Evolutionary conservation across 805 yeast genomes (phyloP), one percentile per base, ranked within the genome.

Genomic region (Candida namnaoensis): DNA sequence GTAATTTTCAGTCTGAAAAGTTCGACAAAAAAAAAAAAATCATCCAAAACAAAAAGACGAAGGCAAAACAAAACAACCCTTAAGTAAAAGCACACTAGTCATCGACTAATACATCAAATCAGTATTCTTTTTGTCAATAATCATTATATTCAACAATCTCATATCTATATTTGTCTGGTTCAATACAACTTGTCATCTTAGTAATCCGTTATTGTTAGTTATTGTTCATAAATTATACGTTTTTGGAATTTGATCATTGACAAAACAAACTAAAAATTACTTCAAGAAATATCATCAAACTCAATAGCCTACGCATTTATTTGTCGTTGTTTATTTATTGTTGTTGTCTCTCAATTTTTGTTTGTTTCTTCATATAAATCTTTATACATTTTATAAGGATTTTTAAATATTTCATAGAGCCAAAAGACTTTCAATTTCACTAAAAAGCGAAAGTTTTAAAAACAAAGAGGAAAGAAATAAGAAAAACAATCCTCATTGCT

Each of bases 251-350:
- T 30, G 33, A 30, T 12, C n/a, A 30, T 30, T 30, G 33, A 30
- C 33, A 30, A 19, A 11, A 30, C 33, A 30, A 30, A 30, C 13
- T 10, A 26, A 4, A 7, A 30, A 30, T 8, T 2, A 12, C 13
- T 12, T 30, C n/a, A 30, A 30, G 13, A 30, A 30, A 13, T 12
- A 12, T 30, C n/a, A 30, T 30, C 33, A 30, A 30, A 30, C 5
- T 6, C 7, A 30, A 30, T 30, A 30, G 11, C n/a, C 46, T 45
- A 47, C 52, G 47, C 52, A 49, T 49, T 49, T 42, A 42, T 46
- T 47, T 47, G 51, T 36, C 39, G 51, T 47, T 49, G 49, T 39
- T 37, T 34, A 30, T 30, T 30, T 8, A 8, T 12, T 30, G 14
- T 11, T 8, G 7, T 8, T 5, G n/a, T 30, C 13, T 30, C n/a